A percentile compares a stretch with the other conserved stretches of the same genome.
Conservation (phyloP, 2,329 filamentous ascomycete species). For the Fusarium camptoceras region DNA sequence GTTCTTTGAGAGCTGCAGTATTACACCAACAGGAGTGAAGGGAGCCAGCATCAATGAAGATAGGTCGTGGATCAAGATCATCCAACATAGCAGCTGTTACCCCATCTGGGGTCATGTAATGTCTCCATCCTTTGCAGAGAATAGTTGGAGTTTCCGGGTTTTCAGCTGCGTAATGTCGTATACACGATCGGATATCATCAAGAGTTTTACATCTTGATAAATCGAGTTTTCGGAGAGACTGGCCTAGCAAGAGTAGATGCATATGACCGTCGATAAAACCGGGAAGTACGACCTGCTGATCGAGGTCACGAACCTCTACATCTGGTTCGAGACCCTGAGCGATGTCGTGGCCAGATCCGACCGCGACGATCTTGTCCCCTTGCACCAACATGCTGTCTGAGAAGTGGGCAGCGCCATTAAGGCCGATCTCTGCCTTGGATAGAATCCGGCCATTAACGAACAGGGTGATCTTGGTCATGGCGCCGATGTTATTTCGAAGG, state of each 20-base stretch:
- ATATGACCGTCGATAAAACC: constrained; percentile 69
- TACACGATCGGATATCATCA: constrained; percentile 60
- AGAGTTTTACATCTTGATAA: constrained; percentile 60
- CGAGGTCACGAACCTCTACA: constrained; percentile 39
- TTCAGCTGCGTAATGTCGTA: constrained; percentile 57
- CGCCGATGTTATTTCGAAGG: too few relatives aligned
- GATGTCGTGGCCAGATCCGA: too few relatives aligned
- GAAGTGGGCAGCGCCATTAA: too few relatives aligned
- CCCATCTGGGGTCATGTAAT: constrained; percentile 56
- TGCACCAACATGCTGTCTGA: too few relatives aligned
- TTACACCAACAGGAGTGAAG: constrained; percentile 69
- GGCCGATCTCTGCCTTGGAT: too few relatives aligned
- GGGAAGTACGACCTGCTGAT: constrained; percentile 58
- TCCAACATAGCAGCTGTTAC: constrained; percentile 60
- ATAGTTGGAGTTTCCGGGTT: constrained; percentile 61
- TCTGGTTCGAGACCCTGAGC: too few relatives aligned
- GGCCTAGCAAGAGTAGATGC: constrained; percentile 65
- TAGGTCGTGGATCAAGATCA: constrained; percentile 64
- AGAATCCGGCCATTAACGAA: too few relatives aligned
- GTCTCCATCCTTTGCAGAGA: constrained; percentile 65
- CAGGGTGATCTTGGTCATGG: too few relatives aligned
- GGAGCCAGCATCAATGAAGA: constrained; percentile 67
- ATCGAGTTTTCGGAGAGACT: constrained; percentile 62
- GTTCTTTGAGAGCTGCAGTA: constrained; percentile 60
- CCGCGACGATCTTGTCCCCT: too few relatives aligned